A percentile compares a stretch with the other conserved stretches of the same genome.
These are phyloP conservation scores for Botrytis medusae DNA, from an alignment of 2,329 filamentous ascomycete genomes.

Conservation along the genomic window DNA sequence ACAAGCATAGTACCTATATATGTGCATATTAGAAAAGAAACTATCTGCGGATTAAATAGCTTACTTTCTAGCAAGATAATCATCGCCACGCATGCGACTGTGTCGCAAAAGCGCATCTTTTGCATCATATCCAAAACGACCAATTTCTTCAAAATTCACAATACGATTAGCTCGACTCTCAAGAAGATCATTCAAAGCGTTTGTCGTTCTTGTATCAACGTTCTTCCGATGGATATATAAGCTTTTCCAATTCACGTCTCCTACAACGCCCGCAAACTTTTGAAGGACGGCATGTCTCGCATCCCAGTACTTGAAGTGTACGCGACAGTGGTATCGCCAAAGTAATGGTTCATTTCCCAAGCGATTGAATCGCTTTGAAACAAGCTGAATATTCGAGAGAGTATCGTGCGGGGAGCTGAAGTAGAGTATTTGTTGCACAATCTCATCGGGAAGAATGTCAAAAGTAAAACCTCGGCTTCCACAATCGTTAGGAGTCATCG, in stretches of 20 bases:
- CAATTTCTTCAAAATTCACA: conserved; percentile 68
- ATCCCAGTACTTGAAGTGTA: conserved; percentile 74
- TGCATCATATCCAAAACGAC: conserved; percentile 76
- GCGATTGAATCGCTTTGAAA: conserved; percentile 63
- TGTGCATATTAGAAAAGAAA: background rate
- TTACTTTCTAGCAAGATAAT: conserved; percentile 73
- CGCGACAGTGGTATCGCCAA: conserved; percentile 75
- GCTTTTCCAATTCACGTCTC: conserved; percentile 70
- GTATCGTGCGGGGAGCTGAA: conserved; percentile 58
- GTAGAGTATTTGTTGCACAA: conserved; percentile 75
- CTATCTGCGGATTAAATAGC: conserved; percentile 14
- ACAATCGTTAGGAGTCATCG: background rate
- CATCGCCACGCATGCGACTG: conserved; percentile 56
- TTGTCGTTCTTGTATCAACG: conserved; percentile 52
- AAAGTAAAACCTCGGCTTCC: conserved; percentile 1
- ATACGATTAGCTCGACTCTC: conserved; percentile 68
- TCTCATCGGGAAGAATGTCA: conserved; percentile 66
- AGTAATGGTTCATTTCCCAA: conserved; percentile 71
- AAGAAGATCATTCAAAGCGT: conserved; percentile 67
- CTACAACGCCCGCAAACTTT: conserved; percentile 54
- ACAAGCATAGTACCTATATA: conserved; percentile 68
- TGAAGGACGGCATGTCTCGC: conserved; percentile 57
- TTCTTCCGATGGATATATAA: conserved; percentile 59
- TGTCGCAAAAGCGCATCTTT: conserved; percentile 80
- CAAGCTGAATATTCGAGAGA: conserved; percentile 48